Evolutionary conservation across 495 filamentous ascomycete species (phyloP).

Genomic region (Neurospora discreta): DNA sequence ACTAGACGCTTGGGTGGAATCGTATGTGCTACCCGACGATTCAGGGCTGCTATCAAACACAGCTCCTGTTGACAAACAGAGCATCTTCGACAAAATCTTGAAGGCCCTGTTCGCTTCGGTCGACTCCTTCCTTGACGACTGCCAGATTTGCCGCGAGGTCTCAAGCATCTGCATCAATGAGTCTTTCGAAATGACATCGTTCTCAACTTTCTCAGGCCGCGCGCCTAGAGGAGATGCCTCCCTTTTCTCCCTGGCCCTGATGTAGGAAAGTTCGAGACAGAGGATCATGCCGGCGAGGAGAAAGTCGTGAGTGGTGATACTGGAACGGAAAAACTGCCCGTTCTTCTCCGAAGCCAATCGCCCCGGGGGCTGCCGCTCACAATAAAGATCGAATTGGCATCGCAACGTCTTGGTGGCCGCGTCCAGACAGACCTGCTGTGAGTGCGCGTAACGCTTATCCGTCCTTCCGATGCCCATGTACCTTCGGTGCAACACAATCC

Average conservation of each 20-base stretch:
- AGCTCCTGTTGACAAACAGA: slow-evolving; percentile 13
- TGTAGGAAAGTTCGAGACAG: slow-evolving; percentile 22
- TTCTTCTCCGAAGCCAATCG: slow-evolving; percentile 13
- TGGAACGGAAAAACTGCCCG: slow-evolving; percentile 19
- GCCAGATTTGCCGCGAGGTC: slow-evolving; percentile 18
- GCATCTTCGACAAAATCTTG: slow-evolving; percentile 19
- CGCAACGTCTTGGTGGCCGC: slow-evolving; percentile 24
- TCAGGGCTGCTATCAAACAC: slow-evolving; percentile 10
- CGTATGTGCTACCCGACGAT: background rate
- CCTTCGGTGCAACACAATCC: slow-evolving; percentile 22
- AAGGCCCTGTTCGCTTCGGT: slow-evolving; percentile 17
- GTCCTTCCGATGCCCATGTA: slow-evolving; percentile 20
- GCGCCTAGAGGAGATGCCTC: background rate
- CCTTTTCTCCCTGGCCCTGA: slow-evolving; percentile 10
- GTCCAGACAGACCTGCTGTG: slow-evolving; percentile 23
- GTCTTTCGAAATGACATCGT: slow-evolving; percentile 11
- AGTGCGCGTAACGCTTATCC: slow-evolving; percentile 24
- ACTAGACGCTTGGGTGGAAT: background rate
- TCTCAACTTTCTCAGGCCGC: background rate
- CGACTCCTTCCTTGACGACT: slow-evolving; percentile 6
- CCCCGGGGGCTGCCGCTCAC: slow-evolving; percentile 24
- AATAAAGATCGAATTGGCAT: slow-evolving; percentile 26
- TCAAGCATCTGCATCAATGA: slow-evolving; percentile 15
- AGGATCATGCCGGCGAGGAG: slow-evolving; percentile 30
- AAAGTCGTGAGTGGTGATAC: slow-evolving; percentile 24